Percentiles rank a stretch among this genome's conserved stretches.
Conservation (phyloP, 2,329 filamentous ascomycete species). For the Diaporthe humulicola region DNA sequence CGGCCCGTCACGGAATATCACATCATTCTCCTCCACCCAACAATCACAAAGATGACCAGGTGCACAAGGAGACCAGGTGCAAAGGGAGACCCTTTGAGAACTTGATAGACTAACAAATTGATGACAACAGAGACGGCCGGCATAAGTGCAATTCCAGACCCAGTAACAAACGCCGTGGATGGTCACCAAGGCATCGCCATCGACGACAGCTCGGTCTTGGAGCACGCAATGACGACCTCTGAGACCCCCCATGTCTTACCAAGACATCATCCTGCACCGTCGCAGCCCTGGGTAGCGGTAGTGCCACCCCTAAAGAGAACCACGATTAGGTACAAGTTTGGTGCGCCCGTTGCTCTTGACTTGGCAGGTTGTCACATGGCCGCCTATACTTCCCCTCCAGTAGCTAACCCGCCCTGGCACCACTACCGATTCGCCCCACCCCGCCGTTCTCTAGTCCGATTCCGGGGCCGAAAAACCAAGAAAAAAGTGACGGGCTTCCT, state of each 20-base stretch:
- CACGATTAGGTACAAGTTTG: neutral
- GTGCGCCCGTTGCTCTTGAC: constrained; percentile 19
- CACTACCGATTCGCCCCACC: neutral
- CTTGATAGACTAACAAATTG: neutral
- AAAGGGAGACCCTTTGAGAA: neutral
- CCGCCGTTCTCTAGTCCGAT: constrained; percentile 14
- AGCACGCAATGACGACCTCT: constrained; percentile 22
- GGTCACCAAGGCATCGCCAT: neutral
- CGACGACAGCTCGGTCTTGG: neutral
- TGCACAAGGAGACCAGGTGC: neutral
- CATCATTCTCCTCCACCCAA: neutral
- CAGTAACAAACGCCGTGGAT: neutral
- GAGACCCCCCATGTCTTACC: constrained; percentile 25
- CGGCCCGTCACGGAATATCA: constrained; percentile 11
- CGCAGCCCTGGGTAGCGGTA: neutral
- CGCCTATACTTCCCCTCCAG: constrained; percentile 1
- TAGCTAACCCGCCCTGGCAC: neutral
- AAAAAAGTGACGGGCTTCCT: neutral
- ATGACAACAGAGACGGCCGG: neutral
- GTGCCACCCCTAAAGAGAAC: neutral
- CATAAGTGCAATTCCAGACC: neutral
- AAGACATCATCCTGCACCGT: constrained; percentile 13
- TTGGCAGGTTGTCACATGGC: constrained; percentile 32
- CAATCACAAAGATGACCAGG: neutral
- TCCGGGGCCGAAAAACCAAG: constrained; percentile 4